phyloP scores from a whole-genome alignment of 306 rosid genomes.

The Medicago ruthenica region DNA sequence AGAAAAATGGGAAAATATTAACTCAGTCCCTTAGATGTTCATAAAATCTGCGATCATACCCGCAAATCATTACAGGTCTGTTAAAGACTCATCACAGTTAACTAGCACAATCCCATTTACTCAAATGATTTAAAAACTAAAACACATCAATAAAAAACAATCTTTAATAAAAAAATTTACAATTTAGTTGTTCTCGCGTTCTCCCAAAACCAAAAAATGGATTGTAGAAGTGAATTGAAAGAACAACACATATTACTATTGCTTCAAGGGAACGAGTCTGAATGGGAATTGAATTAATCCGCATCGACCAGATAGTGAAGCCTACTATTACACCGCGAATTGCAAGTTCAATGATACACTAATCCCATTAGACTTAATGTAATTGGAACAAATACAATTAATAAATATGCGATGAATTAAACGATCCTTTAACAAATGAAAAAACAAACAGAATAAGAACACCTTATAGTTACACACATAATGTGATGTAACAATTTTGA shows the following conservation, averaged over 20 bases:
- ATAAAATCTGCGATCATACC: conserved; percentile 69
- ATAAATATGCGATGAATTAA: no score
- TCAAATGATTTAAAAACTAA: no score
- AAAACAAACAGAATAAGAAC: background rate
- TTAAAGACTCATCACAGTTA: conserved; percentile 69
- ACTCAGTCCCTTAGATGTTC: conserved; percentile 99
- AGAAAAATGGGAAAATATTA: background rate
- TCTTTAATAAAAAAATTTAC: background rate
- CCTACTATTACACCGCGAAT: conserved; percentile 18
- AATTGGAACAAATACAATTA: no score
- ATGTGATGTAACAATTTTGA: no score
- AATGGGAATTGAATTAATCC: conserved; percentile 69
- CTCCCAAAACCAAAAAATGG: conserved; percentile 34
- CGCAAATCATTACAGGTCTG: conserved; percentile 97
- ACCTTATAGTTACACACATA: background rate
- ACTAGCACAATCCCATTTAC: background rate
- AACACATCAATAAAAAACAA: background rate
- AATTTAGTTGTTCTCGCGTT: conserved; percentile 60
- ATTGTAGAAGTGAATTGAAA: conserved; percentile 26
- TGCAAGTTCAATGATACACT: background rate
- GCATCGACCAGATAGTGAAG: conserved; percentile 94
- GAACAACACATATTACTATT: conserved; percentile 63
- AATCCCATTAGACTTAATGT: no score
- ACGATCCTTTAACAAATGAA: background rate
- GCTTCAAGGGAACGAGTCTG: conserved; percentile 99